Evolutionary conservation across 495 filamentous ascomycete species (phyloP).

Genomic region (Bathelium albidoporum): DNA sequence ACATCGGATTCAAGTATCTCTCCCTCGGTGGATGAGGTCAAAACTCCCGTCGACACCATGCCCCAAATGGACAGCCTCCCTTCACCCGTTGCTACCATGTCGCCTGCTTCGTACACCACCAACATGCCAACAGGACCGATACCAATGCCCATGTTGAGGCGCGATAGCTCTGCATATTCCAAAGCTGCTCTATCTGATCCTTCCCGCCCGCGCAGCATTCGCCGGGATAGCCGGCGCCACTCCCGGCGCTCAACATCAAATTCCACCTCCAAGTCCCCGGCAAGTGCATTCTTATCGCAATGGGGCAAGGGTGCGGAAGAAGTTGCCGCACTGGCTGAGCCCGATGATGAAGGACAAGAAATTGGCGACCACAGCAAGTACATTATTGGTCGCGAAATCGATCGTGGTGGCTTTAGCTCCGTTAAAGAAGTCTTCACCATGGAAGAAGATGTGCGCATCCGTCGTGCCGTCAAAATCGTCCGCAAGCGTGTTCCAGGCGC

Average conservation of each 20-base stretch:
- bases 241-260: constrained; percentile 24
- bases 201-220: background rate
- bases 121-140: background rate
- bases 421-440: constrained; percentile 65
- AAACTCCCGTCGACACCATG: background rate
- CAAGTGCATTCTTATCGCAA: constrained; percentile 51
- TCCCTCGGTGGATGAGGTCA: background rate
- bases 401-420: constrained; percentile 59
- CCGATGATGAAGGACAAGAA: constrained; percentile 65
- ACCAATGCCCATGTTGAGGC: background rate
- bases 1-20: background rate
- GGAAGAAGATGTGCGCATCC: constrained; percentile 39
- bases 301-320: constrained; percentile 29
- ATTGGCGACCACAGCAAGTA: constrained; percentile 53
- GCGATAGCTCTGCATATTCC: background rate
- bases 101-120: background rate
- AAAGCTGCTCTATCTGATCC: background rate
- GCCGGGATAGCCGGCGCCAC: constrained; percentile 6
- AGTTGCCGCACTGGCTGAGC: constrained; percentile 39
- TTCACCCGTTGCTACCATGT: background rate
- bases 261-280: constrained; percentile 31
- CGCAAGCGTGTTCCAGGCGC: constrained; percentile 48
- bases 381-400: constrained; percentile 61
- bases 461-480: constrained; percentile 62
- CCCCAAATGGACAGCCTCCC: constrained; percentile 4